Conservation (phyloP, 495 filamentous ascomycete species). For the Lophiotrema nucula region DNA sequence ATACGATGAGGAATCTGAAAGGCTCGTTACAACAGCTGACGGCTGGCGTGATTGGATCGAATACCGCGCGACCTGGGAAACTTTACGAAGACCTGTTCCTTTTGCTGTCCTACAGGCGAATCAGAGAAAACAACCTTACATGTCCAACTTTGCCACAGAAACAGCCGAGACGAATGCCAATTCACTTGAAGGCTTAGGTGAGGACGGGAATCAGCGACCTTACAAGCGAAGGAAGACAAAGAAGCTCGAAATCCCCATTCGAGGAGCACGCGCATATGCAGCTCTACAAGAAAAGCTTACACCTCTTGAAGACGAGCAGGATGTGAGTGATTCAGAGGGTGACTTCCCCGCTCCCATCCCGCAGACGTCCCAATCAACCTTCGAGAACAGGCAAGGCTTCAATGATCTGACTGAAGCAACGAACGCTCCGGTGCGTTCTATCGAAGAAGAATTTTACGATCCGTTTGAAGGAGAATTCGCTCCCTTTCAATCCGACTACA, state of each 20-base stretch:
- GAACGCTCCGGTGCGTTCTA: no score
- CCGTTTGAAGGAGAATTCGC: no score
- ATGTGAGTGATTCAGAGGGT: not conserved
- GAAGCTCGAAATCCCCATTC: slow-evolving; percentile 11
- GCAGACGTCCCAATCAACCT: no score
- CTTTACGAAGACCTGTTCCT: slow-evolving; percentile 1
- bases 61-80: slow-evolving; percentile 31
- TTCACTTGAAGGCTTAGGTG: not conserved
- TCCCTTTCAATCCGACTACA: no score
- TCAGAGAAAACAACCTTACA: not conserved
- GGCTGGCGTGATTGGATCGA: slow-evolving; percentile 42
- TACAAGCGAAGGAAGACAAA: slow-evolving; percentile 5
- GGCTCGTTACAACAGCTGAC: slow-evolving; percentile 33
- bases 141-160: not conserved
- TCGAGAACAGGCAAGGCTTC: no score
- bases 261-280: slow-evolving; percentile 18
- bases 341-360: not conserved
- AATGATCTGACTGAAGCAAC: no score
- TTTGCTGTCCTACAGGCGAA: slow-evolving; percentile 4
- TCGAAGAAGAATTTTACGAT: no score
- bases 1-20: slow-evolving; percentile 4
- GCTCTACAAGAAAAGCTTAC: slow-evolving; percentile 12
- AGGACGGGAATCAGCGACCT: not conserved
- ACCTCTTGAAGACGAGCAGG: not conserved
- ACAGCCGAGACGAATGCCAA: not conserved